Evolutionary conservation across 805 yeast genomes (phyloP).

Genomic region (Cyberlindnera galapagoensis): DNA sequence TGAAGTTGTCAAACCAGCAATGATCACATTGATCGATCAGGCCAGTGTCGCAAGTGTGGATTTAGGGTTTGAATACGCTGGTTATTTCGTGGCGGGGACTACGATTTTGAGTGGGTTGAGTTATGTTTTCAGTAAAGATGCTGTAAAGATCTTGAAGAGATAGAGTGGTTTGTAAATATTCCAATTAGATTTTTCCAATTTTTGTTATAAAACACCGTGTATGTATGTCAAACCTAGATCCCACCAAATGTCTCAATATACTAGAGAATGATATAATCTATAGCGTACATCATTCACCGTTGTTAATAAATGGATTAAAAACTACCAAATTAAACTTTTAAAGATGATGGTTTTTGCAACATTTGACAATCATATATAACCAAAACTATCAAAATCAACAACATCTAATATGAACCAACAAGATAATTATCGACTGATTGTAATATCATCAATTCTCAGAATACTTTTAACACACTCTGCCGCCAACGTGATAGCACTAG

Average conservation of each 20-base stretch:
- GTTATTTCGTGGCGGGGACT: conserved; percentile 57
- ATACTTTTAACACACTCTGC: conserved; percentile 96
- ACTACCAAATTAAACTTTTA: no score
- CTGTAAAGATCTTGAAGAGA: conserved; percentile 50
- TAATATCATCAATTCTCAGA: conserved; percentile 93
- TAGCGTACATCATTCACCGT: no score
- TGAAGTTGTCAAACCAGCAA: conserved; percentile 50
- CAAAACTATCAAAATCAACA: not conserved
- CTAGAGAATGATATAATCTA: no score
- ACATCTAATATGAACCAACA: not conserved
- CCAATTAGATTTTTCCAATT: not conserved
- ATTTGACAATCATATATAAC: no score
- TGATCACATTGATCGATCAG: conserved; percentile 29
- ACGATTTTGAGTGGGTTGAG: conserved; percentile 75
- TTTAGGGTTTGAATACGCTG: conserved; percentile 29
- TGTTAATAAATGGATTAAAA: no score
- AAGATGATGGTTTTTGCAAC: no score
- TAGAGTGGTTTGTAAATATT: conserved; percentile 1
- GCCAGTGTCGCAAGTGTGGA: conserved; percentile 21
- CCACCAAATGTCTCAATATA: no score
- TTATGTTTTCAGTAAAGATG: conserved; percentile 63
- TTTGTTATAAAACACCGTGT: no score
- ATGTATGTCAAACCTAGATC: no score
- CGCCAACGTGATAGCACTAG: conserved; percentile 90
- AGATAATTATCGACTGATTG: conserved; percentile 64